These are phyloP conservation scores for Cyberlindnera saturnus DNA, from an alignment of 805 yeast genomes.

Conservation along the genomic window DNA sequence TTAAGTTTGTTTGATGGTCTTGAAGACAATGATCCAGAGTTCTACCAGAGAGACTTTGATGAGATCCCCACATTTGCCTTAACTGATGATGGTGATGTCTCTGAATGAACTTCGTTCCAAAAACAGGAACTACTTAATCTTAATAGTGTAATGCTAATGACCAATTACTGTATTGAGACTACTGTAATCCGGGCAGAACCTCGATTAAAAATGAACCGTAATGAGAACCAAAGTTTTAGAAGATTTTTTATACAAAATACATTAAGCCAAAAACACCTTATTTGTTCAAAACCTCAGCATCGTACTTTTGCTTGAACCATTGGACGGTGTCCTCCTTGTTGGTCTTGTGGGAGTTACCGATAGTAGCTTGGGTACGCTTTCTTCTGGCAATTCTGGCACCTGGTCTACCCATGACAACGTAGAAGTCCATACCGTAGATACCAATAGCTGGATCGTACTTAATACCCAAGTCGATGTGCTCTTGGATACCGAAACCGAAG, in stretches of 20 bases:
- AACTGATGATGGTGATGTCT: conserved; percentile 22
- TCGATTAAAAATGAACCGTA: conserved; percentile 4
- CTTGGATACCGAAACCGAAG: conserved; percentile 99
- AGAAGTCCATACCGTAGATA: conserved; percentile 99
- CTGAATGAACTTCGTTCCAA: conserved; percentile 13
- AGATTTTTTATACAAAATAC: conserved; percentile 15
- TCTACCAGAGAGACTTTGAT: conserved; percentile 16
- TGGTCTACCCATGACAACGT: conserved; percentile 98
- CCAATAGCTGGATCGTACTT: conserved; percentile 99
- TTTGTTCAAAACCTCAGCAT: conserved; percentile 93
- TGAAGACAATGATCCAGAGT: conserved; percentile 27
- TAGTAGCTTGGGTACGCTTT: conserved; percentile 85
- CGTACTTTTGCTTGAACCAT: conserved; percentile 99
- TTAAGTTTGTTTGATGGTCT: conserved; percentile 31
- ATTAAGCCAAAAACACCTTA: conserved; percentile 30
- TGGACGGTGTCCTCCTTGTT: conserved; percentile 88
- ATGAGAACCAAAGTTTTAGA: conserved; percentile 9
- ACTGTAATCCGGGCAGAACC: not conserved
- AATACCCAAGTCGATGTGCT: conserved; percentile 99
- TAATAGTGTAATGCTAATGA: conserved; percentile 6
- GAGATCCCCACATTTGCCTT: conserved; percentile 21
- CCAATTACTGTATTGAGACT: not conserved
- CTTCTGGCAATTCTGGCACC: conserved; percentile 98
- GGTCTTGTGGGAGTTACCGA: conserved; percentile 92
- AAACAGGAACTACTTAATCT: no score